phyloP scores from a whole-genome alignment of 1,284 basidiomycete genomes.

The Porogramme epimiltina region DNA sequence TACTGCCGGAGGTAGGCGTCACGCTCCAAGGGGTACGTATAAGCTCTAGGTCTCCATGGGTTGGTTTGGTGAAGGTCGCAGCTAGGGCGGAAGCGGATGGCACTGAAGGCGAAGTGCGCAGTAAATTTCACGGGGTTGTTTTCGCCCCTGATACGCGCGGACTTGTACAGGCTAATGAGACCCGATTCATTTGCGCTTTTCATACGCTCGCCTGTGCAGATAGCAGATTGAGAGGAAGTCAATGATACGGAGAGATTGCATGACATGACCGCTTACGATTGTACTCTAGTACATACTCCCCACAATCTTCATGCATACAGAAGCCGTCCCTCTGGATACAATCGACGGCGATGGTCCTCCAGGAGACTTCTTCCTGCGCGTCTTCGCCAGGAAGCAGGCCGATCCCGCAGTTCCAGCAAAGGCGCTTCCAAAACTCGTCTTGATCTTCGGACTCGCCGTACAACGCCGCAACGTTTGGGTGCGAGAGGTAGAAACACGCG shows the following conservation, averaged over 20 bases:
- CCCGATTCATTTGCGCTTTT: neutral
- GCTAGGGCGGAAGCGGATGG: neutral
- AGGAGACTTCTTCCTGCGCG: neutral
- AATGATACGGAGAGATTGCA: neutral
- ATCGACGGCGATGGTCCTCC: conserved; percentile 5
- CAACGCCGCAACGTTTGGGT: neutral
- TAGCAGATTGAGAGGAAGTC: too few species aligned
- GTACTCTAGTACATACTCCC: conserved; percentile 3
- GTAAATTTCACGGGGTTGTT: neutral
- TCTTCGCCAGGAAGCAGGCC: neutral
- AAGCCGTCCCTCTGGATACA: conserved; percentile 1
- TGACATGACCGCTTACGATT: conserved; percentile 3
- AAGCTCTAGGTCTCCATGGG: too few species aligned
- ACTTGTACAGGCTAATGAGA: neutral
- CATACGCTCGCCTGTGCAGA: neutral
- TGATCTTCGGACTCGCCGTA: neutral
- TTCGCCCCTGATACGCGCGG: neutral
- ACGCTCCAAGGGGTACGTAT: neutral
- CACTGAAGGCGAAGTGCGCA: neutral
- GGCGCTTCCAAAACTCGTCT: conserved; percentile 1
- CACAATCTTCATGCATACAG: conserved; percentile 1
- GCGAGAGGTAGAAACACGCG: conserved; percentile 19
- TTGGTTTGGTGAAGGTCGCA: neutral
- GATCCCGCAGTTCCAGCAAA: conserved; percentile 3
- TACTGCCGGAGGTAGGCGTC: conserved; percentile 3